A percentile compares a stretch with the other conserved stretches of the same genome.
Conservation (phyloP, 2,329 filamentous ascomycete species). For the Trichoderma sp. region DNA sequence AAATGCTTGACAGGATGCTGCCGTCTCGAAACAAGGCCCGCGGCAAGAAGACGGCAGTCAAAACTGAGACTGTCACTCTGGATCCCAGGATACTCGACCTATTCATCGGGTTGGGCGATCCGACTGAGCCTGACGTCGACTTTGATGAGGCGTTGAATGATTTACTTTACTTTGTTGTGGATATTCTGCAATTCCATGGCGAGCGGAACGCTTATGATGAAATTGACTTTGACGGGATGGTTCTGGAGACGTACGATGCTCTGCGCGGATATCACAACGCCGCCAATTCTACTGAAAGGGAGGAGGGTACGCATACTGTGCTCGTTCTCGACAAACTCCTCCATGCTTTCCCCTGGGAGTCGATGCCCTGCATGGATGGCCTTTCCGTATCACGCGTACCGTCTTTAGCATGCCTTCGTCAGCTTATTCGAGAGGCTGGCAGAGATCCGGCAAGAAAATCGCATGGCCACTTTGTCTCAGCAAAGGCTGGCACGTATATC, state of each 20-base stretch:
- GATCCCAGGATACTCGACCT: conserved; percentile 72
- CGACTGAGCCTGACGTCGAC: conserved; percentile 64
- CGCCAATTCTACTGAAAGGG: conserved; percentile 40
- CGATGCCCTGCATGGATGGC: conserved; percentile 77
- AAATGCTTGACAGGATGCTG: conserved; percentile 77
- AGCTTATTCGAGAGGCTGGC: conserved; percentile 62
- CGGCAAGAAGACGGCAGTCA: conserved; percentile 49
- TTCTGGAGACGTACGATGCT: conserved; percentile 83
- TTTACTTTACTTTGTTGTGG: conserved; percentile 91
- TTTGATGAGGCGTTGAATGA: conserved; percentile 90
- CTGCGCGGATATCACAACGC: conserved; percentile 71
- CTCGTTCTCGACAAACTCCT: conserved; percentile 88
- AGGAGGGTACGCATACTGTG: conserved; percentile 67
- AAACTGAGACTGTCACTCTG: conserved; percentile 45
- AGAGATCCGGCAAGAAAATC: conserved; percentile 18
- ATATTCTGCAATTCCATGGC: conserved; percentile 94
- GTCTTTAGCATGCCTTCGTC: conserved; percentile 77
- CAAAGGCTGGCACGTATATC: conserved; percentile 67
- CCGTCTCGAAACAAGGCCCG: conserved; percentile 72
- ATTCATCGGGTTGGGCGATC: conserved; percentile 80
- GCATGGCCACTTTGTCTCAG: conserved; percentile 55
- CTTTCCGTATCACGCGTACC: conserved; percentile 83
- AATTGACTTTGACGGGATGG: conserved; percentile 91
- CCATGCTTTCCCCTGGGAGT: conserved; percentile 95
- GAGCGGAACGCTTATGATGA: conserved; percentile 97